Conservation (phyloP, 2,329 filamentous ascomycete genomes). For the Ceratocystis cubensis region DNA sequence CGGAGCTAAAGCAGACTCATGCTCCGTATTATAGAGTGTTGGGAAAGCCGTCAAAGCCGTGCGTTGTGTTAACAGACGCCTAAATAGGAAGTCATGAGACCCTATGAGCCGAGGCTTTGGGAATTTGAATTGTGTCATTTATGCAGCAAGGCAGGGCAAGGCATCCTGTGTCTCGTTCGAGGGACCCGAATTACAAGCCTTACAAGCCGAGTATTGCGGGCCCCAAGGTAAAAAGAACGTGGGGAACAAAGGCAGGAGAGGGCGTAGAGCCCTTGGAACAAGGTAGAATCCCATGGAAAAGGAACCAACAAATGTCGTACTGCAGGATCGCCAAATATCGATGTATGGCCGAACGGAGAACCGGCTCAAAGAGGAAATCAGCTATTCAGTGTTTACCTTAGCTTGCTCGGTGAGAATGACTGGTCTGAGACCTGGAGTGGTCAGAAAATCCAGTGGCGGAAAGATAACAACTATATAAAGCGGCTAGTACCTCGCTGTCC, state of each 20-base stretch:
- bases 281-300: not conserved
- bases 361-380: conserved; percentile 1
- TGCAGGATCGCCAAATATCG: not conserved
- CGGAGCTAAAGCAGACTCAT: not conserved
- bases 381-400: not conserved
- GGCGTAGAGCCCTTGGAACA: not conserved
- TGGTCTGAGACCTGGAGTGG: not conserved
- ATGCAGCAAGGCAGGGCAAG: not conserved
- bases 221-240: too few species aligned
- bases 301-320: not conserved
- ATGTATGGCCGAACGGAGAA: not conserved
- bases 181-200: not conserved
- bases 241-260: not conserved
- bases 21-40: not conserved
- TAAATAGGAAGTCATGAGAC: not conserved
- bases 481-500: not conserved
- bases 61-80: not conserved
- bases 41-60: too few species aligned
- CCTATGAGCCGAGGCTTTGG: not conserved
- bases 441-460: not conserved
- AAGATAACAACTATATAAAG: not conserved
- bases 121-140: not conserved
- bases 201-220: not conserved
- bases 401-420: not conserved
- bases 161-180: not conserved